These are phyloP conservation scores for Canna indica DNA, from an alignment of 176 grass and related monocot species.

Conservation along the genomic window DNA sequence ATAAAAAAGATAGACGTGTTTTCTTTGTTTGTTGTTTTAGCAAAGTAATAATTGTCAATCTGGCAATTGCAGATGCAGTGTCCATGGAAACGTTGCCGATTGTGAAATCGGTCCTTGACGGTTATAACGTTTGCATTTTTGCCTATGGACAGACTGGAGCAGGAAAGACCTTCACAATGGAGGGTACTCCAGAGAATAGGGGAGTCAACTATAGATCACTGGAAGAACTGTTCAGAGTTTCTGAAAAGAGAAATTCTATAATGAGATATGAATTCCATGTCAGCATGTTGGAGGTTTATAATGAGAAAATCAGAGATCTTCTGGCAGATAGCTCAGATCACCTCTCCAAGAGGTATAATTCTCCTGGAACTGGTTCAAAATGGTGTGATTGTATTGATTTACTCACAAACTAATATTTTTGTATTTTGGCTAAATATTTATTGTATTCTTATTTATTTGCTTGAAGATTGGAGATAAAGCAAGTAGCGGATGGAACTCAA, in stretches of 20 bases:
- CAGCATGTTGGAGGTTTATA: conserved; percentile 95
- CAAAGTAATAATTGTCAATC: conserved; percentile 16
- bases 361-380: conserved; percentile 3
- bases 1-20: neutral
- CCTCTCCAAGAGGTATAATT: conserved; percentile 44
- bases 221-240: conserved; percentile 75
- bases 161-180: conserved; percentile 94
- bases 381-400: neutral
- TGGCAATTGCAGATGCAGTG: conserved; percentile 43
- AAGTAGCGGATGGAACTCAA: conserved; percentile 68
- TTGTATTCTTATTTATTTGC: conserved; percentile 1
- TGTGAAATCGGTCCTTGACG: conserved; percentile 73
- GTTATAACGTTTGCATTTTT: conserved; percentile 96
- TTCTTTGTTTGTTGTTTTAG: neutral
- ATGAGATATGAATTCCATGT: conserved; percentile 54
- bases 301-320: conserved; percentile 85
- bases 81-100: conserved; percentile 70
- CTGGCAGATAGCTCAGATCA: conserved; percentile 51
- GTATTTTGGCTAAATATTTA: conserved; percentile 9
- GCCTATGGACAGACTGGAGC: conserved; percentile 95
- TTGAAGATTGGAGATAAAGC: conserved; percentile 83
- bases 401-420: neutral
- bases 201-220: conserved; percentile 90
- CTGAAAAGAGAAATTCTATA: conserved; percentile 30
- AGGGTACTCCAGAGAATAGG: conserved; percentile 70